phyloP scores from a whole-genome alignment of 169 alveolate species.

The Plasmodium chabaudi region DNA sequence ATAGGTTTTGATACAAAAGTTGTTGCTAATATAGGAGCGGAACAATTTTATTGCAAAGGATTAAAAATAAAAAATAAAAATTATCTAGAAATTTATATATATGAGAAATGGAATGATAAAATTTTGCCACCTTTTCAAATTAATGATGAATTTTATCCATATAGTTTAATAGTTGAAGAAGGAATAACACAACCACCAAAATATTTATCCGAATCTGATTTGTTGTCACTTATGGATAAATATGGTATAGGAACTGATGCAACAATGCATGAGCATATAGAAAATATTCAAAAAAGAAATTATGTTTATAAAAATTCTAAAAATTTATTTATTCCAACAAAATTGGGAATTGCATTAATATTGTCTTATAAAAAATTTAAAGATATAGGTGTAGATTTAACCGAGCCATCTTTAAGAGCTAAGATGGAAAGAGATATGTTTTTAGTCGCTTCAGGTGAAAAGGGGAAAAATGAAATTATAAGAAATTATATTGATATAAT shows the following conservation, averaged over 20 bases:
- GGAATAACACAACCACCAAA: conserved; percentile 93
- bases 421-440: conserved; percentile 94
- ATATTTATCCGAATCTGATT: conserved; percentile 95
- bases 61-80: conserved; percentile 64
- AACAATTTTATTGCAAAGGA: conserved; percentile 71
- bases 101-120: conserved; percentile 76
- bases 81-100: conserved; percentile 67
- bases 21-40: conserved; percentile 37
- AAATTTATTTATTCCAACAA: conserved; percentile 50
- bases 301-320: conserved; percentile 87
- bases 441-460: conserved; percentile 91
- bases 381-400: conserved; percentile 79
- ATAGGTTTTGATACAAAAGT: conserved; percentile 87
- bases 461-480: conserved; percentile 59
- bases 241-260: conserved; percentile 99
- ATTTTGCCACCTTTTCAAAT: conserved; percentile 51
- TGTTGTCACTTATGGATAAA: conserved; percentile 96
- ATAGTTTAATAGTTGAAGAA: conserved; percentile 49
- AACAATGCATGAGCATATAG: conserved; percentile 98
- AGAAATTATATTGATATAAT: conserved; percentile 66
- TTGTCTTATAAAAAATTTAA: conserved; percentile 81
- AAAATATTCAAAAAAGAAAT: conserved; percentile 97
- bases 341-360: conserved; percentile 77
- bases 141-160: conserved; percentile 46
- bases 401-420: conserved; percentile 93